Percentiles rank a stretch among this genome's conserved stretches.
These are phyloP conservation scores for Trichosporon sp. DNA, from an alignment of 1,284 basidiomycete species.

Conservation along the genomic window DNA sequence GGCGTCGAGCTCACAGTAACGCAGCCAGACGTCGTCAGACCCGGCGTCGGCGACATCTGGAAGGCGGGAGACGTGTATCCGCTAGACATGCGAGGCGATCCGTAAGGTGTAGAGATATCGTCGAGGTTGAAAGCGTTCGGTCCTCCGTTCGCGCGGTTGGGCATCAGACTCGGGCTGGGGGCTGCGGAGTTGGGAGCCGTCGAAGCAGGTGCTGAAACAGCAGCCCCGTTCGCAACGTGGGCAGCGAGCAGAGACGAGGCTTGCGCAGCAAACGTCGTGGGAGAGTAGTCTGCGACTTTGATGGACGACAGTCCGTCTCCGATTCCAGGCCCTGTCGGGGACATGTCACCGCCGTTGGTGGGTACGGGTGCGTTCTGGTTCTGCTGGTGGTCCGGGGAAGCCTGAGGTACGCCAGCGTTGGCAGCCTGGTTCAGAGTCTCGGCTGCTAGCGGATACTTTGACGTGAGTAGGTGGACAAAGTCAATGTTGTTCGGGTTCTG, in stretches of 20 bases:
- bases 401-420: not conserved
- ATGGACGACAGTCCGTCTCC: not conserved
- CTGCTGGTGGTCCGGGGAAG: not conserved
- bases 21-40: slow-evolving; percentile 11
- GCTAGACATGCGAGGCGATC: slow-evolving; percentile 1
- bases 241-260: slow-evolving; percentile 1
- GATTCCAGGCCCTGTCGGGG: not conserved
- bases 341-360: not conserved
- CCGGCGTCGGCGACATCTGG: slow-evolving; percentile 18
- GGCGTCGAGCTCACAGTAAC: slow-evolving; percentile 12
- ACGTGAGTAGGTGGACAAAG: slow-evolving; percentile 1
- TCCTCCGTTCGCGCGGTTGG: not conserved
- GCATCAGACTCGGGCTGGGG: not conserved
- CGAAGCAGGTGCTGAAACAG: not conserved
- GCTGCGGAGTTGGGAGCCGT: not conserved
- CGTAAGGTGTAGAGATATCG: slow-evolving; percentile 5
- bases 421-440: not conserved
- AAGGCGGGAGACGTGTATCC: slow-evolving; percentile 16
- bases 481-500: not conserved
- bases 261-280: not conserved
- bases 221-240: not conserved
- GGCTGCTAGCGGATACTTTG: not conserved
- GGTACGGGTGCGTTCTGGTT: not conserved
- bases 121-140: slow-evolving; percentile 15
- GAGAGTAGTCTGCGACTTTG: not conserved